Evolutionary conservation across 345 rosid species (phyloP), one percentile per base, ranked within the genome.

Genomic region (Atalantia buxifolia): DNA sequence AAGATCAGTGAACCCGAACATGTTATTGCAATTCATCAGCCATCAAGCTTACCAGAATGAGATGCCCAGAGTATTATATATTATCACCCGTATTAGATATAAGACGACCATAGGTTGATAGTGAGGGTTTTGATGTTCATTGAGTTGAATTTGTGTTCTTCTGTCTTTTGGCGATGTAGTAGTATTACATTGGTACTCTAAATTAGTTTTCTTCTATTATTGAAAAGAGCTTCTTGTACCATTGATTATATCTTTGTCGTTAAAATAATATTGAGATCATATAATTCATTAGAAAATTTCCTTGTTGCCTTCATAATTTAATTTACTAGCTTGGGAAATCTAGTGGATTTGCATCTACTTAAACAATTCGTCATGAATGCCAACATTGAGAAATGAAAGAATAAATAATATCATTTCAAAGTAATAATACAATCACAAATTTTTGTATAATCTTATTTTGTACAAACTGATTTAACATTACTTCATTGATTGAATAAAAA

Each of bases 1-100:
- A 65, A 61, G 27, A 35, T 63, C 48, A 65, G 22, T 30, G 71
- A 19, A 75, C 71, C 71, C 1, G 60, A 66, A 67, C 66, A 66
- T 56, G 79, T 67, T 53, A 67, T 76, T 27, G 6, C 66, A 56
- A 57, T 76, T 36, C 66, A 67, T 19, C 14, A n/a, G 31, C 62
- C 31, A 25, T 38, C 77, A 18, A 25, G 28, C 12, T 42, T 18
- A 28, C 18, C 21, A 45, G 75, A 30, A 33, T 65, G 69, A 65
- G 50, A 45, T 45, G 50, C 50, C 50, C 50, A 45, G 1, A 45
- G 0, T 45, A 45, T 45, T 12, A 45, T 12, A 45, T 13, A 53
- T 53, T 18, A 18, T 18, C 13, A 5, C 50, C 50, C 50, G 13
- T 45, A 45, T 45, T 45, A 45, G 50, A 3, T 45, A 45, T 13